Evolutionary conservation across 371 early-diverging fungal species (phyloP).

Genomic region (Rhizopus sp.): DNA sequence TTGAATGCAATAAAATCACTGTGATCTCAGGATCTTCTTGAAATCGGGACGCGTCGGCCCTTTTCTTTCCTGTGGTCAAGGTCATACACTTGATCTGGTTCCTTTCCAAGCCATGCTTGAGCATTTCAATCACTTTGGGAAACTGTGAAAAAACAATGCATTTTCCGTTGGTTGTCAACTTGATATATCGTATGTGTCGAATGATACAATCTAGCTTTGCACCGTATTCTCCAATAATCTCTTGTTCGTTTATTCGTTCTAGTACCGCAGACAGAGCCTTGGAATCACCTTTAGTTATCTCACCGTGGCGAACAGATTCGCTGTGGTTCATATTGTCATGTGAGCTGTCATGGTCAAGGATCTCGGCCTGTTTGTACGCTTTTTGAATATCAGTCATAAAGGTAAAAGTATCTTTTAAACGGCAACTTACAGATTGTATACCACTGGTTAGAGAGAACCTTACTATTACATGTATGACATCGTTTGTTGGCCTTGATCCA

Average conservation of each 20-base stretch:
- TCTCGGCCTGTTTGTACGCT: slow-evolving; percentile 12
- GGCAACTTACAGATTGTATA: slow-evolving; percentile 30
- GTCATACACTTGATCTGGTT: slow-evolving; percentile 47
- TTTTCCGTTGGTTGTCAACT: slow-evolving; percentile 49
- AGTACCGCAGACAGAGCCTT: not conserved
- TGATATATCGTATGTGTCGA: slow-evolving; percentile 58
- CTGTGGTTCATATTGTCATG: not conserved
- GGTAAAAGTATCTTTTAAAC: not conserved
- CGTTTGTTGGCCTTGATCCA: slow-evolving; percentile 31
- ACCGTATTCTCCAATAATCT: slow-evolving; percentile 25
- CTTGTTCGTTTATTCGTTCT: slow-evolving; percentile 11
- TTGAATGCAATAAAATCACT: slow-evolving; percentile 54
- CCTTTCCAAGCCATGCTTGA: slow-evolving; percentile 45
- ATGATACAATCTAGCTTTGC: slow-evolving; percentile 68
- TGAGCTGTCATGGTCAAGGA: not conserved
- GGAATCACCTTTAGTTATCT: not conserved
- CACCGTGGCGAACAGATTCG: not conserved
- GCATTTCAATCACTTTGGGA: slow-evolving; percentile 57
- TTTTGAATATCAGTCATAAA: not conserved
- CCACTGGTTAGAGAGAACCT: slow-evolving; percentile 26
- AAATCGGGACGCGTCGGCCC: slow-evolving; percentile 34
- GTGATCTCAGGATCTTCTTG: slow-evolving; percentile 39
- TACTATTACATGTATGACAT: slow-evolving; percentile 39
- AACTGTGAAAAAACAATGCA: slow-evolving; percentile 74
- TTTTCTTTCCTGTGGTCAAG: slow-evolving; percentile 33